These are phyloP conservation scores for Eimeria acervulina DNA, from an alignment of 169 alveolate species.

Conservation along the genomic window DNA sequence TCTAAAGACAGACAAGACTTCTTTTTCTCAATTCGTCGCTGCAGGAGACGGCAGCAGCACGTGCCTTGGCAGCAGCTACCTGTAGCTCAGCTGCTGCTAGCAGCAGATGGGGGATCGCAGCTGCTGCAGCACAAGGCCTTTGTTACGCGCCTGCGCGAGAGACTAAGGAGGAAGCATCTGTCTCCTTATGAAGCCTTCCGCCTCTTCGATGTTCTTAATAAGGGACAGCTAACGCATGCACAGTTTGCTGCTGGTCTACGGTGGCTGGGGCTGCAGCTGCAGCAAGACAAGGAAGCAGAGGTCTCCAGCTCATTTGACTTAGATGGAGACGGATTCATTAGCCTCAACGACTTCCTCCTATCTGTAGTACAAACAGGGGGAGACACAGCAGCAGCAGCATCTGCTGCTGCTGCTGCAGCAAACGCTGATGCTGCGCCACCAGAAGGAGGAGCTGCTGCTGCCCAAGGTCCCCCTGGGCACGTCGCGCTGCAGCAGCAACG, in stretches of 20 bases:
- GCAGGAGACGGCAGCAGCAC: slow-evolving; percentile 62
- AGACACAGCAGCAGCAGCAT: slow-evolving; percentile 34
- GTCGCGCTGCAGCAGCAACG: not conserved
- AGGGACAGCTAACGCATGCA: slow-evolving; percentile 52
- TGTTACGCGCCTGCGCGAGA: slow-evolving; percentile 35
- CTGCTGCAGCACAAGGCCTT: slow-evolving; percentile 53
- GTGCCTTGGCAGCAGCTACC: slow-evolving; percentile 30
- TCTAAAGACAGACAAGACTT: slow-evolving; percentile 51
- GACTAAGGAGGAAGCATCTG: slow-evolving; percentile 20
- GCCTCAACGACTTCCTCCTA: slow-evolving; percentile 60
- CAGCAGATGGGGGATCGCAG: slow-evolving; percentile 32
- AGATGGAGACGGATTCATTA: slow-evolving; percentile 70
- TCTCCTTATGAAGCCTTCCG: slow-evolving; percentile 70
- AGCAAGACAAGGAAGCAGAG: slow-evolving; percentile 5
- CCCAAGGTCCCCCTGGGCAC: not conserved
- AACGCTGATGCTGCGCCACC: not conserved
- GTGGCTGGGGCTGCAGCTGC: slow-evolving; percentile 77
- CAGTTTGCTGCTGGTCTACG: slow-evolving; percentile 70
- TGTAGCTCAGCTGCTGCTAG: slow-evolving; percentile 15
- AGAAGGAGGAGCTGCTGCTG: not conserved
- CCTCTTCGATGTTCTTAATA: slow-evolving; percentile 50
- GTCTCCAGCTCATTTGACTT: slow-evolving; percentile 19
- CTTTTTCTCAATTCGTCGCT: slow-evolving; percentile 64
- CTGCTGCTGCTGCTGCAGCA: no score
- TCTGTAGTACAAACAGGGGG: slow-evolving; percentile 58